phyloP scores from a whole-genome alignment of 2,329 filamentous ascomycete species.

The Penicillium sp. region DNA sequence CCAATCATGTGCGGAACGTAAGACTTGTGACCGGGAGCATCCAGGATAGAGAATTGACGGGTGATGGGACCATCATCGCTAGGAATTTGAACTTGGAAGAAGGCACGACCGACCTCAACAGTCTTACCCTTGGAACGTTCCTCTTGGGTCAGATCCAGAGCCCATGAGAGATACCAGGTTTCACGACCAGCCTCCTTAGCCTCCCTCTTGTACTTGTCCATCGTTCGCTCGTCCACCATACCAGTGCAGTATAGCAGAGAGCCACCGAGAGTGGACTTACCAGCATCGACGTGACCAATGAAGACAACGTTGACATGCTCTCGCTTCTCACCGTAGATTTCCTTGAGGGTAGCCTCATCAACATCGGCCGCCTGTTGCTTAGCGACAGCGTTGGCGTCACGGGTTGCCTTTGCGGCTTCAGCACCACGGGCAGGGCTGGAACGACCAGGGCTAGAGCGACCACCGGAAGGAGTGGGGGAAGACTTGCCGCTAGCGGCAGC shows the following conservation, averaged over 20 bases:
- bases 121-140: constrained; percentile 97
- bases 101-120: constrained; percentile 92
- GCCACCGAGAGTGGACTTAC: constrained; percentile 94
- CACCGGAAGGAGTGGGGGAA: constrained; percentile 81
- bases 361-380: constrained; percentile 81
- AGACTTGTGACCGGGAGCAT: constrained; percentile 96
- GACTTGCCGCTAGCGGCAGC: constrained; percentile 68
- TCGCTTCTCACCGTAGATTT: constrained; percentile 85
- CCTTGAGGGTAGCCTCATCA: constrained; percentile 83
- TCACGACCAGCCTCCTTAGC: constrained; percentile 95
- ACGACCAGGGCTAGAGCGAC: constrained; percentile 76
- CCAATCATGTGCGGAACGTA: constrained; percentile 99
- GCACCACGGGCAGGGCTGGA: constrained; percentile 70
- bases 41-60: constrained; percentile 92
- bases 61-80: constrained; percentile 64
- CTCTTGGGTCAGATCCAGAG: constrained; percentile 94
- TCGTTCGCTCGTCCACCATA: constrained; percentile 98
- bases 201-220: constrained; percentile 97
- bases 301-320: constrained; percentile 93
- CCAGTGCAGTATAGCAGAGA: constrained; percentile 91
- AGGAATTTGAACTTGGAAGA: constrained; percentile 75
- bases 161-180: constrained; percentile 99
- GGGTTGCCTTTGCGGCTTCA: constrained; percentile 61
- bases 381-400: constrained; percentile 80
- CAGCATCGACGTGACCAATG: constrained; percentile 96